These are phyloP conservation scores for Guillardia theta DNA, from an alignment of 78 protist species.

Conservation along the genomic window DNA sequence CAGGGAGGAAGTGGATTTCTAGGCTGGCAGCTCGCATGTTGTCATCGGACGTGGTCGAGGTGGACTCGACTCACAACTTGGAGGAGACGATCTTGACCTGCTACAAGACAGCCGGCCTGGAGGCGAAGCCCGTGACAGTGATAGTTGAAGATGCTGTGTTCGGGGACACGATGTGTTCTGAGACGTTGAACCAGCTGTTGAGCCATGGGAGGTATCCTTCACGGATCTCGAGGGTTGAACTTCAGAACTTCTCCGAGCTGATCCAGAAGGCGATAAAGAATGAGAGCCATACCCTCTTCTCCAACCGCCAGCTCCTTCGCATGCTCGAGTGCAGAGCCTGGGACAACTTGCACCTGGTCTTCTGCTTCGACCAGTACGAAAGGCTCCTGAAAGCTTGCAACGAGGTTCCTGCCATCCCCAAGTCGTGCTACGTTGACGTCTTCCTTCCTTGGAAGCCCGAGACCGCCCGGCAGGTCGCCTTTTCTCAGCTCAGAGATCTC, in stretches of 20 bases:
- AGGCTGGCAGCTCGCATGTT: slow-evolving; percentile 70
- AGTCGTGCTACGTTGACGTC: no score
- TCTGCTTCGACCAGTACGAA: slow-evolving; percentile 89
- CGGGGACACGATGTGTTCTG: slow-evolving; percentile 78
- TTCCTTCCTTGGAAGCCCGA: slow-evolving; percentile 82
- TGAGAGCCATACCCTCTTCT: neutral
- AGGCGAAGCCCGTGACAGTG: slow-evolving; percentile 58
- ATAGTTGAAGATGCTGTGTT: slow-evolving; percentile 80
- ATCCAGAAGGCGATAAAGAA: neutral
- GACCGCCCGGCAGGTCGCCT: slow-evolving; percentile 77
- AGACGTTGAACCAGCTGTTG: slow-evolving; percentile 80
- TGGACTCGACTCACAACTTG: no score
- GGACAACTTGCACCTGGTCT: slow-evolving; percentile 76
- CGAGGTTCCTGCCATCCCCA: no score
- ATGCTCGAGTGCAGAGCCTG: slow-evolving; percentile 77
- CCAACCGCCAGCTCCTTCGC: neutral
- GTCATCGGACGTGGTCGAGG: no score
- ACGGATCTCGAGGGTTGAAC: slow-evolving; percentile 74
- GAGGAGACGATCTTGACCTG: no score
- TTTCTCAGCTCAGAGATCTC: neutral
- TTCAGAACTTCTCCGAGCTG: slow-evolving; percentile 56
- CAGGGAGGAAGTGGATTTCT: slow-evolving; percentile 80
- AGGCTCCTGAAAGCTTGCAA: no score
- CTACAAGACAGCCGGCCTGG: slow-evolving; percentile 66
- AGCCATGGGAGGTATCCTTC: slow-evolving; percentile 73